Percentiles rank a stretch among this genome's conserved stretches.
These are phyloP conservation scores for Ogataea minuta DNA, from an alignment of 805 yeast species.

Conservation along the genomic window DNA sequence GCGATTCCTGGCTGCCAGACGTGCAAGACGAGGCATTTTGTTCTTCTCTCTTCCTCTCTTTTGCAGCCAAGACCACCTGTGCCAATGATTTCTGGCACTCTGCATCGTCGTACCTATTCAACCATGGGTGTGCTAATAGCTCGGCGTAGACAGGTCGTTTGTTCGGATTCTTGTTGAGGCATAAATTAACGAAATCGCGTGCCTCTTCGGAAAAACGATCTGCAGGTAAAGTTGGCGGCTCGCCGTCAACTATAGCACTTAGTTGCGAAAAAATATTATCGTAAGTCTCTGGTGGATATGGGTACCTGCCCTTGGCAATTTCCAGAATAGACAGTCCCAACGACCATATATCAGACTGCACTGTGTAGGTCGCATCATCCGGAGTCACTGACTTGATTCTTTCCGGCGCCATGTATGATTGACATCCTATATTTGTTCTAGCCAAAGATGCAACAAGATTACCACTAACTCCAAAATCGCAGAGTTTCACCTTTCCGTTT, in stretches of 20 bases:
- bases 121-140: conserved; percentile 82
- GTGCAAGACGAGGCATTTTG: conserved; percentile 8
- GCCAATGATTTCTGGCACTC: conserved; percentile 29
- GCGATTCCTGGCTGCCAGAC: conserved; percentile 10
- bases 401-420: conserved; percentile 98
- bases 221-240: conserved; percentile 75
- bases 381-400: conserved; percentile 75
- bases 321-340: conserved; percentile 84
- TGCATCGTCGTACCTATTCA: conserved; percentile 47
- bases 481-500: conserved; percentile 81
- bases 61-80: conserved; percentile 35
- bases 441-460: conserved; percentile 93
- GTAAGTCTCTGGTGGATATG: conserved; percentile 94
- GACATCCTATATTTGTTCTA: conserved; percentile 95
- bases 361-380: conserved; percentile 79
- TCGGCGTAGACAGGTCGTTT: conserved; percentile 78
- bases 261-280: conserved; percentile 88
- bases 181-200: conserved; percentile 70
- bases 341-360: conserved; percentile 95
- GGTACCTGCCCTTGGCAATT: conserved; percentile 86
- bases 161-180: conserved; percentile 78
- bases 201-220: conserved; percentile 71
- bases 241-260: conserved; percentile 95
- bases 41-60: conserved; percentile 27
- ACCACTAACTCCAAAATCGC: conserved; percentile 97